phyloP scores from a whole-genome alignment of 2,329 filamentous ascomycete genomes.

The Alternaria panax region DNA sequence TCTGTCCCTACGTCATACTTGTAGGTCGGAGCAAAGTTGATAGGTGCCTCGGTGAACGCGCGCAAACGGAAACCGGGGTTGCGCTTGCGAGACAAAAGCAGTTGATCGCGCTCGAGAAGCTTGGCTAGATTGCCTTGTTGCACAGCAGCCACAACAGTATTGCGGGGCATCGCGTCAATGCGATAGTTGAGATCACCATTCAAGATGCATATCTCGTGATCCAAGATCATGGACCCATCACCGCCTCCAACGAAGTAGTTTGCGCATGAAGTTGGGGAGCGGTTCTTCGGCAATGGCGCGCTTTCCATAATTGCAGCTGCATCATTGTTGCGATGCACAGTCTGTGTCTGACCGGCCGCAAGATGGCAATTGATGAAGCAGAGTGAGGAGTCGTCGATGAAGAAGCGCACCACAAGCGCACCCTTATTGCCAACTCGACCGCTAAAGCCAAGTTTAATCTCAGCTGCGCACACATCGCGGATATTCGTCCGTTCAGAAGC shows the following conservation, averaged over 20 bases:
- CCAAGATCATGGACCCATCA: constrained; percentile 91
- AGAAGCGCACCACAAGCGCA: constrained; percentile 88
- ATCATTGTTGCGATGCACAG: constrained; percentile 90
- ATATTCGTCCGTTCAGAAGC: constrained; percentile 78
- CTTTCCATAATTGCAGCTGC: constrained; percentile 88
- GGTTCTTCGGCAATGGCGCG: constrained; percentile 74
- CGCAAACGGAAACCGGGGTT: constrained; percentile 90
- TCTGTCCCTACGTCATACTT: constrained; percentile 98
- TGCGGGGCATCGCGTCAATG: constrained; percentile 94
- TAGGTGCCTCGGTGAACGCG: constrained; percentile 88
- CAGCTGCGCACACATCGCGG: constrained; percentile 76
- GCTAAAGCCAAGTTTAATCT: constrained; percentile 96
- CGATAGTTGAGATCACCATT: constrained; percentile 98
- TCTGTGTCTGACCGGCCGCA: constrained; percentile 90
- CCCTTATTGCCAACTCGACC: constrained; percentile 97
- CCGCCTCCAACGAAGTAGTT: constrained; percentile 91
- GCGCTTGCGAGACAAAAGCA: constrained; percentile 85
- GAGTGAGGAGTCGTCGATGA: constrained; percentile 89
- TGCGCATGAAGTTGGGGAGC: constrained; percentile 69
- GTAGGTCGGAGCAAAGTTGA: constrained; percentile 94
- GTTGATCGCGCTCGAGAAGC: constrained; percentile 89
- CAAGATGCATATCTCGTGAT: constrained; percentile 95
- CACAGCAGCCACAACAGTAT: constrained; percentile 87
- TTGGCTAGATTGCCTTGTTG: constrained; percentile 82
- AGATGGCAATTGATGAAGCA: constrained; percentile 98